phyloP scores from a whole-genome alignment of 2,329 filamentous ascomycete species.

The Fusarium virguliforme region DNA sequence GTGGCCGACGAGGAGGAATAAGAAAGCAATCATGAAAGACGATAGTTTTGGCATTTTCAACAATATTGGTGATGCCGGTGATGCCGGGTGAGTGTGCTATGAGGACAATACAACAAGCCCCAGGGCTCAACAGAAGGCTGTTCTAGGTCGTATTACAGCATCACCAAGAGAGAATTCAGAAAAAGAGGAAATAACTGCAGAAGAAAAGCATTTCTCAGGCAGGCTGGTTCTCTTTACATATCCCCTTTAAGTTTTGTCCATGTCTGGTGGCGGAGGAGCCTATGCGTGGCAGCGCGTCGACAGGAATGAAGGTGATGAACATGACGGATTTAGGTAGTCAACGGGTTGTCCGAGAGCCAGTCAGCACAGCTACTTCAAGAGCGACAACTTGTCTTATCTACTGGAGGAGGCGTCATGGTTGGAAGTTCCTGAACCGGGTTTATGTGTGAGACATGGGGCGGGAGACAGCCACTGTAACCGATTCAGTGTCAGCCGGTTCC shows the following conservation, averaged over 20 bases:
- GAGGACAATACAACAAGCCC: not conserved
- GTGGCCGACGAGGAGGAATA: slow-evolving; percentile 32
- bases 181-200: not conserved
- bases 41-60: not conserved
- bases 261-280: slow-evolving; percentile 13
- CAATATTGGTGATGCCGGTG: not conserved
- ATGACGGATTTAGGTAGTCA: slow-evolving; percentile 23
- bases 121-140: not conserved
- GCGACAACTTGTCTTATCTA: not conserved
- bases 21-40: slow-evolving; percentile 5
- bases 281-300: not conserved
- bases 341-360: not conserved
- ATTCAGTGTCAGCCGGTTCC: slow-evolving; percentile 2
- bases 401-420: not conserved
- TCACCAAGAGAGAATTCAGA: not conserved
- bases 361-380: not conserved
- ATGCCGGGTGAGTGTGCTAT: not conserved
- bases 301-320: slow-evolving; percentile 33
- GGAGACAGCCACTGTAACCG: not conserved
- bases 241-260: slow-evolving; percentile 13
- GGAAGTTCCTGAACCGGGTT: not conserved
- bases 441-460: slow-evolving; percentile 3
- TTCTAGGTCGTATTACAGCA: not conserved
- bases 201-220: not conserved
- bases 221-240: not conserved